Percentiles rank a stretch among this genome's conserved stretches.
Evolutionary conservation across 2,329 filamentous ascomycete species (phyloP).

Genomic region (Sarocladium brachiariae): DNA sequence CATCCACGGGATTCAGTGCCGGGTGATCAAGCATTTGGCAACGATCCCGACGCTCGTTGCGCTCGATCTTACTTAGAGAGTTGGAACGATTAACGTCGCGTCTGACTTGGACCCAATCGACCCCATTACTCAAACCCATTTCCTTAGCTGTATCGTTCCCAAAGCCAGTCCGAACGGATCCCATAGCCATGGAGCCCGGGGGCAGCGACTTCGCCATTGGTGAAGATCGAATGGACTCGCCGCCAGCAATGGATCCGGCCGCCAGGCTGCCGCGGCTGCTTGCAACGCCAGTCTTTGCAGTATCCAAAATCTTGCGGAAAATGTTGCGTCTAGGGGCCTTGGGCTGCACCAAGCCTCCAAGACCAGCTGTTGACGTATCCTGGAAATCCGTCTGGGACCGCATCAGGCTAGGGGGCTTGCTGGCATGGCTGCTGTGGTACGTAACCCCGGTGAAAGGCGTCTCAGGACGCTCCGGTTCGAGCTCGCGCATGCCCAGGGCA

Average conservation of each 20-base stretch:
- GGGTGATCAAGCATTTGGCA: constrained; percentile 93
- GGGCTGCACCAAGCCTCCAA: constrained; percentile 72
- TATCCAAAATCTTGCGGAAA: constrained; percentile 92
- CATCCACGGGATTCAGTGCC: constrained; percentile 81
- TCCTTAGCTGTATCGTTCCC: constrained; percentile 54
- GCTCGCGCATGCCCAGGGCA: constrained; percentile 54
- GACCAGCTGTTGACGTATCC: constrained; percentile 58
- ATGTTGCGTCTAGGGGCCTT: constrained; percentile 81
- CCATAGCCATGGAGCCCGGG: constrained; percentile 20
- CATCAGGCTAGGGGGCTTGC: constrained; percentile 33
- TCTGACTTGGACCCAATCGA: constrained; percentile 96
- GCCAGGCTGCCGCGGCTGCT: constrained; percentile 82
- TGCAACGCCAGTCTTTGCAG: constrained; percentile 87
- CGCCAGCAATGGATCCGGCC: constrained; percentile 36
- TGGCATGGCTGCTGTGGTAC: constrained; percentile 84
- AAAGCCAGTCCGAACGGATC: constrained; percentile 37
- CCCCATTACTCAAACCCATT: constrained; percentile 55
- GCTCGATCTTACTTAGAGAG: constrained; percentile 82
- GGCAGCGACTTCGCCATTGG: constrained; percentile 35
- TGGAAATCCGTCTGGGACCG: constrained; percentile 61
- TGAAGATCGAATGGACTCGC: constrained; percentile 33
- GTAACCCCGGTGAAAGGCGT: constrained; percentile 71
- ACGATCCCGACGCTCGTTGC: constrained; percentile 74
- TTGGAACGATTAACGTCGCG: constrained; percentile 94
- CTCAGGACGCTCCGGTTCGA: constrained; percentile 49